Conservation (phyloP, 345 rosid species). For the Eucalyptus grandis region DNA sequence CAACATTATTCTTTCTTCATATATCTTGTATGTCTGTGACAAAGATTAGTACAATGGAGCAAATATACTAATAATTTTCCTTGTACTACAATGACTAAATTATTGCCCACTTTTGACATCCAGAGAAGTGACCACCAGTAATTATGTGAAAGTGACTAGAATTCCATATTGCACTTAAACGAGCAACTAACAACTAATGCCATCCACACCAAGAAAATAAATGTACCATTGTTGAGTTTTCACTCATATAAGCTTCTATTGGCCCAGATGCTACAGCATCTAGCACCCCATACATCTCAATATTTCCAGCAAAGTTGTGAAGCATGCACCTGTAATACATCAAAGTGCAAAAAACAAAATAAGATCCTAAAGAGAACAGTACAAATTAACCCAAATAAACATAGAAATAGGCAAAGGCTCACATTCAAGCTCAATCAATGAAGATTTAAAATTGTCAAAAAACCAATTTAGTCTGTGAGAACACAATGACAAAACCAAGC, state of each 20-base stretch:
- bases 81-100: not conserved
- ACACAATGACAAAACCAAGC: not conserved
- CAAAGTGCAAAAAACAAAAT: not conserved
- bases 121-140: not conserved
- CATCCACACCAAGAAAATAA: not conserved
- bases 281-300: slow-evolving; percentile 62
- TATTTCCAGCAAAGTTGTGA: slow-evolving; percentile 67
- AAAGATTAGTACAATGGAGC: not conserved
- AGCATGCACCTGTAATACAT: slow-evolving; percentile 57
- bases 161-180: not conserved
- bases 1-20: not conserved
- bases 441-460: not conserved
- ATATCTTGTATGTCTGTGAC: not conserved
- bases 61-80: not conserved
- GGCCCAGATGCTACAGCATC: slow-evolving; percentile 67
- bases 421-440: not conserved
- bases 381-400: not conserved
- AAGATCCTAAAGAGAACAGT: not conserved
- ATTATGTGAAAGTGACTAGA: not conserved
- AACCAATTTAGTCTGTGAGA: not conserved
- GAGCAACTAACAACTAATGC: not conserved
- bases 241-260: slow-evolving; percentile 42
- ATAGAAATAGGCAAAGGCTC: not conserved
- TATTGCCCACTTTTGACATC: not conserved
- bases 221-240: slow-evolving; percentile 59